phyloP scores from a whole-genome alignment of 805 yeast genomes.

The Yarrowia sp. region DNA sequence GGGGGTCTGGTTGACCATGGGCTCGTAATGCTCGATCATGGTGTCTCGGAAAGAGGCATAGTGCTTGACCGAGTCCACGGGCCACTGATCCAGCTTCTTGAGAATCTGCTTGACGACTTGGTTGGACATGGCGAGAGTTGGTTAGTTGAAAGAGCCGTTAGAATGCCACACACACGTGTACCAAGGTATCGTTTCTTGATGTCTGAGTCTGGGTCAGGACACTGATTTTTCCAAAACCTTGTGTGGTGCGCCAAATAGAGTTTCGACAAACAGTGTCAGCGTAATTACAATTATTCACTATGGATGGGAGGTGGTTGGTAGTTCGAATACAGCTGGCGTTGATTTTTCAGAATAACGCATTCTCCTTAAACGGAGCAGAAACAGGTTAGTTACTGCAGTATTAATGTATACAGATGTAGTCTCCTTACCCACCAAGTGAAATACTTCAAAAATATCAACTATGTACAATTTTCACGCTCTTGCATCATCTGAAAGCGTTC shows the following conservation, averaged over 20 bases:
- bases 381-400: too few species aligned
- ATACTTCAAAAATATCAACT: background rate
- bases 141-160: background rate
- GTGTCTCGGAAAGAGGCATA: constrained; percentile 22
- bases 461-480: background rate
- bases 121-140: background rate
- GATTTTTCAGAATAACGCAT: too few species aligned
- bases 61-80: constrained; percentile 20
- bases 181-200: background rate
- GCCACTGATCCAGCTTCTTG: constrained; percentile 23
- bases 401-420: too few species aligned
- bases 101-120: constrained; percentile 20
- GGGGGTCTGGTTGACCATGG: constrained; percentile 20
- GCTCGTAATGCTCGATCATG: constrained; percentile 22
- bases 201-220: background rate
- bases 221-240: constrained; percentile 12
- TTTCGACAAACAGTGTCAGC: background rate
- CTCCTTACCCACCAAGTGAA: too few species aligned
- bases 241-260: background rate
- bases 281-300: too few species aligned
- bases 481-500: background rate
- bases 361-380: too few species aligned
- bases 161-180: background rate
- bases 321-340: background rate
- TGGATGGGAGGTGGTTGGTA: background rate